Evolutionary conservation across 108 stramenopile species (phyloP).

Genomic region (Skeletonema grethae): DNA sequence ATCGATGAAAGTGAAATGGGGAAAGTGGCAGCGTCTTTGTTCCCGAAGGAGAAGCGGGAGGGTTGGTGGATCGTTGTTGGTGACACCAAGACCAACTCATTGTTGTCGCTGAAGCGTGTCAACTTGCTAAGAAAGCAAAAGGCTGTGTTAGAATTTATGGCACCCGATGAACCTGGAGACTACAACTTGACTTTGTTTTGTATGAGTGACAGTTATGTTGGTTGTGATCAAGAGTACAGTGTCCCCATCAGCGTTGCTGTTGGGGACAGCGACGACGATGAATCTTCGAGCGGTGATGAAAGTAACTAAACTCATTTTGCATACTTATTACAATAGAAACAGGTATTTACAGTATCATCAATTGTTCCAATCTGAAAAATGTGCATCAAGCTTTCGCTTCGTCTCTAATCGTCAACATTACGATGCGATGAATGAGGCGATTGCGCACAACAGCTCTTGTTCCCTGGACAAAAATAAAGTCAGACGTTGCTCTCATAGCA

Average conservation of each 20-base stretch:
- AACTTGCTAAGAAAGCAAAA: conserved; percentile 70
- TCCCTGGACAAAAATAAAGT: no score
- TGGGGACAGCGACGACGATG: conserved; percentile 66
- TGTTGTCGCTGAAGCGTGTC: conserved; percentile 94
- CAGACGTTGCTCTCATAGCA: no score
- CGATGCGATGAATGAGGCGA: no score
- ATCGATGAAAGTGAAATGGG: conserved; percentile 77
- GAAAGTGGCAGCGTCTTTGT: conserved; percentile 86
- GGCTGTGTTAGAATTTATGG: conserved; percentile 87
- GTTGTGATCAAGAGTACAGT: conserved; percentile 96
- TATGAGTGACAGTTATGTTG: conserved; percentile 98
- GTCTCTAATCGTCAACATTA: no score
- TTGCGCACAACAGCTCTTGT: no score
- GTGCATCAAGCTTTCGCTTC: no score
- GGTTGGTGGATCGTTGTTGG: conserved; percentile 98
- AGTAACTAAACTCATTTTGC: conserved; percentile 36
- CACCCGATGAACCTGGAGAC: conserved; percentile 95
- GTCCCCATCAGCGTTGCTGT: conserved; percentile 85
- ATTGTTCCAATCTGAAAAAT: background rate
- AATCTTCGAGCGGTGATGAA: conserved; percentile 48
- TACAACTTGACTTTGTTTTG: conserved; percentile 93
- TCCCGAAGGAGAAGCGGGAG: conserved; percentile 92
- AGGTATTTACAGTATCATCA: background rate
- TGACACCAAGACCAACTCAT: conserved; percentile 84
- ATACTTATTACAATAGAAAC: background rate